Evolutionary conservation across 371 early-diverging fungal species (phyloP).

Genomic region (Mucor indicus): DNA sequence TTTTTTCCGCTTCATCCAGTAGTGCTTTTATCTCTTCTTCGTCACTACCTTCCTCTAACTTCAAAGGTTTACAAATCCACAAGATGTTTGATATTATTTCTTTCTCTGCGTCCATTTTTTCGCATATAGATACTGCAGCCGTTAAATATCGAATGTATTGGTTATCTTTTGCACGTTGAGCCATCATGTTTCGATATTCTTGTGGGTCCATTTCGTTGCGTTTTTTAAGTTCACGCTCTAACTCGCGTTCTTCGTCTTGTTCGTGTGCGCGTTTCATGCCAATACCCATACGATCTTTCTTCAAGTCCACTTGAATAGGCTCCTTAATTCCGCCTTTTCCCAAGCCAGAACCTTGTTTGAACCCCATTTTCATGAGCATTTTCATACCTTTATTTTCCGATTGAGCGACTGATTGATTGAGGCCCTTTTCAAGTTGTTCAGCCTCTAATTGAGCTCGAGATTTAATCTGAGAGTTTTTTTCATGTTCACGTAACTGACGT

Average conservation of each 20-base stretch:
- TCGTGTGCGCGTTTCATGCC: conserved; percentile 38
- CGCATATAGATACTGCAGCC: conserved; percentile 39
- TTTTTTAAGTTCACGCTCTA: conserved; percentile 24
- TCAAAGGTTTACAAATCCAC: conserved; percentile 24
- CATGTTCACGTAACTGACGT: conserved; percentile 44
- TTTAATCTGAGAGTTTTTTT: conserved; percentile 42
- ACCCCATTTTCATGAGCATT: conserved; percentile 72
- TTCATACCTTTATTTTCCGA: conserved; percentile 65
- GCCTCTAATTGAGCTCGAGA: conserved; percentile 40
- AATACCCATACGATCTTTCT: conserved; percentile 43
- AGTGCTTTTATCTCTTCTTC: conserved; percentile 3
- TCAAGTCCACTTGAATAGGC: conserved; percentile 51
- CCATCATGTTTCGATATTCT: conserved; percentile 34
- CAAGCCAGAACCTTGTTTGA: conserved; percentile 50
- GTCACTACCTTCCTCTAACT: conserved; percentile 6
- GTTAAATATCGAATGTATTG: conserved; percentile 17
- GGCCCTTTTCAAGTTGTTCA: conserved; percentile 56
- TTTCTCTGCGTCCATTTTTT: conserved; percentile 43
- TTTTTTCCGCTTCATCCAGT: conserved; percentile 9
- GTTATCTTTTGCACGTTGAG: conserved; percentile 29
- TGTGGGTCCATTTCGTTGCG: conserved; percentile 33
- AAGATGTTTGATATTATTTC: conserved; percentile 19
- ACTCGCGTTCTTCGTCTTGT: conserved; percentile 34
- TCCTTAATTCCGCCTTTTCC: conserved; percentile 32
- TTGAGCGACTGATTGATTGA: conserved; percentile 42